These are phyloP conservation scores for Colletotrichum horii DNA, from an alignment of 2,329 filamentous ascomycete species.

Conservation along the genomic window DNA sequence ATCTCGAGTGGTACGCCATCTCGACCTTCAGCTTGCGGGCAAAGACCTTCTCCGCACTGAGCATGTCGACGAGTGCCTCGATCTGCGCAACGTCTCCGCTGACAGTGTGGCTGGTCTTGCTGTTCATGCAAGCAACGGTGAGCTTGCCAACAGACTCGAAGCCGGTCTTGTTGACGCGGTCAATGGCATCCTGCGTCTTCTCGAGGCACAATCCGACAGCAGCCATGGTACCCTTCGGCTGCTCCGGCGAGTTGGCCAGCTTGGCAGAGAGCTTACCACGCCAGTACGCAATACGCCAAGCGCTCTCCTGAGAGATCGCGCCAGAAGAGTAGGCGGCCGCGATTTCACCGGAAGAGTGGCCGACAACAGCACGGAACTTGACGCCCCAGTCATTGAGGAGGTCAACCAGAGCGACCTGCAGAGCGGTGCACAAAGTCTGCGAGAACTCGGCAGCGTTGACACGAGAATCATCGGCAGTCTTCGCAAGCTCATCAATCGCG, in stretches of 20 bases:
- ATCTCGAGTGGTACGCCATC: slow-evolving; percentile 6
- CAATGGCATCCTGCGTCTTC: background rate
- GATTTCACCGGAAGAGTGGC: slow-evolving; percentile 23
- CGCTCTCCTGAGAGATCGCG: slow-evolving; percentile 35
- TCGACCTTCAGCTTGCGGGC: slow-evolving; percentile 15
- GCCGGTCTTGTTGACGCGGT: background rate
- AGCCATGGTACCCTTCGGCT: background rate
- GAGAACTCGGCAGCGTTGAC: slow-evolving; percentile 13
- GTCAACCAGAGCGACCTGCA: slow-evolving; percentile 47
- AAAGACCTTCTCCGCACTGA: slow-evolving; percentile 31
- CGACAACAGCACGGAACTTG: background rate
- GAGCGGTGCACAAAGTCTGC: slow-evolving; percentile 46
- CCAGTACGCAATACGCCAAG: slow-evolving; percentile 54
- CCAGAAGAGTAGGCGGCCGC: slow-evolving; percentile 46
- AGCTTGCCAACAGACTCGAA: background rate
- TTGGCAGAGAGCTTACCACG: slow-evolving; percentile 44
- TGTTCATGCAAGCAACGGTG: slow-evolving; percentile 50
- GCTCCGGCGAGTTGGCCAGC: background rate
- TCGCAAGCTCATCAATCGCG: slow-evolving; percentile 25
- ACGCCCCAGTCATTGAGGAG: slow-evolving; percentile 16
- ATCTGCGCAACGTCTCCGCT: slow-evolving; percentile 52
- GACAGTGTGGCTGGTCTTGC: slow-evolving; percentile 53
- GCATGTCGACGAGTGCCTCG: slow-evolving; percentile 39
- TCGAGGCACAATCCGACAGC: background rate
- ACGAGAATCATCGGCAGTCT: slow-evolving; percentile 22